Percentiles rank a stretch among this genome's conserved stretches.
These are phyloP conservation scores for Heritiera littoralis DNA, from an alignment of 345 rosid genomes.

Conservation along the genomic window DNA sequence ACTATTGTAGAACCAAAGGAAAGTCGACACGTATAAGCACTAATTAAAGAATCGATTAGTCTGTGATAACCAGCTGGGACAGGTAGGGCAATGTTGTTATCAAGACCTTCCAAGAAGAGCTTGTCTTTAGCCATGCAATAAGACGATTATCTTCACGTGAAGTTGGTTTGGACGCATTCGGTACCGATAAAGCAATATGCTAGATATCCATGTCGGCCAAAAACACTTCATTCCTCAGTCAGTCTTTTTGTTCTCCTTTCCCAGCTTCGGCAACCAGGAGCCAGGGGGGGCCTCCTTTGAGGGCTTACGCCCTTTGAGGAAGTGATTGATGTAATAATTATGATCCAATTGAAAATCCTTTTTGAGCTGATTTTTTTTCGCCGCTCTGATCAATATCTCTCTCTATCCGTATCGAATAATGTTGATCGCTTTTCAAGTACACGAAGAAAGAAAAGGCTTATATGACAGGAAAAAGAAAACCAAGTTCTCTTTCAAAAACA, in stretches of 20 bases:
- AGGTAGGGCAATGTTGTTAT: background rate
- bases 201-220: background rate
- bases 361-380: background rate
- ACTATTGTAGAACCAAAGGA: background rate
- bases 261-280: background rate
- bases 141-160: conserved; percentile 5
- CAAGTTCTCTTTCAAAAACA: no score
- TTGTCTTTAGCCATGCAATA: background rate
- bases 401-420: background rate
- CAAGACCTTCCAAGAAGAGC: background rate
- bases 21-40: background rate
- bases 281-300: background rate
- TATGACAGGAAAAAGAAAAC: background rate
- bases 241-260: background rate
- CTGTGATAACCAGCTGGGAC: background rate
- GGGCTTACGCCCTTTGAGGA: background rate
- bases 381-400: background rate
- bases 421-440: background rate
- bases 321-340: conserved; percentile 20
- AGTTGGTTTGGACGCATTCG: conserved; percentile 7
- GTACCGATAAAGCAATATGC: background rate
- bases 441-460: background rate
- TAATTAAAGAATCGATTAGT: background rate
- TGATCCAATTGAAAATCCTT: background rate
- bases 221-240: background rate